Evolutionary conservation across 768 basidiomycete species (phyloP), one percentile per base, ranked within the genome.

Genomic region (Hericium alpestre): DNA sequence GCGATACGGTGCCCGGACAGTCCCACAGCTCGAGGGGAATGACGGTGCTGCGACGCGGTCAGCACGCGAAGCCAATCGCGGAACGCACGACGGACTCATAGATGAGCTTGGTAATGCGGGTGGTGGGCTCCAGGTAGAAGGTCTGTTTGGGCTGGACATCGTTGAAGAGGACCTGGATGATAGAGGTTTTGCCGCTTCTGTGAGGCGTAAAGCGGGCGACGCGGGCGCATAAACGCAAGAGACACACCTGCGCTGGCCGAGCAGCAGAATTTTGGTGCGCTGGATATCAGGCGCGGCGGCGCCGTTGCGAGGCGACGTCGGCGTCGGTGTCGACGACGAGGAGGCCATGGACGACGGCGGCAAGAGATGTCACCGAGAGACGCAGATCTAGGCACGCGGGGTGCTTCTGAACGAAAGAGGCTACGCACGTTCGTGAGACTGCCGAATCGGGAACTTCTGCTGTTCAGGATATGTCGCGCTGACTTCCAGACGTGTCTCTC

Each of bases 11-110:
- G 23, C 89, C 90, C 0, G 94, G 95, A 64, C 92, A 91, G 66
- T 96, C 93, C 92, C 92, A 96, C 67, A 97, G 83, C 67, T 96
- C 90, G 39, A 97, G 80, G 1, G 93, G 91, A 59, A 96, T 84
- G 61, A 95, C 83, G 43, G 93, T 87, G 71, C 94, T 96, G 41
- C 38, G 37, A 32, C 32, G 27, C 38, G 51, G 58, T 20, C 27
- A 41, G 46, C 32, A 23, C 38, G 49, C 13, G 20, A 52, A 9
- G 43, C 7, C 23, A 51, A 54, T 58, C 55, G 47, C 22, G 43
- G 12, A 32, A 11, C 23, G 51, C 16, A 32, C 32, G 32, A 55
- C n/a, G 50, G 23, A 96, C 93, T 96, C 88, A 70, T 90, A 86
- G 38, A 74, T 68, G 65, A 86, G 82, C 65, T 85, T 90, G 51